A percentile compares a stretch with the other conserved stretches of the same genome.
These are phyloP conservation scores for Linderniella brevidens DNA, from an alignment of 257 asterid species.

Conservation along the genomic window DNA sequence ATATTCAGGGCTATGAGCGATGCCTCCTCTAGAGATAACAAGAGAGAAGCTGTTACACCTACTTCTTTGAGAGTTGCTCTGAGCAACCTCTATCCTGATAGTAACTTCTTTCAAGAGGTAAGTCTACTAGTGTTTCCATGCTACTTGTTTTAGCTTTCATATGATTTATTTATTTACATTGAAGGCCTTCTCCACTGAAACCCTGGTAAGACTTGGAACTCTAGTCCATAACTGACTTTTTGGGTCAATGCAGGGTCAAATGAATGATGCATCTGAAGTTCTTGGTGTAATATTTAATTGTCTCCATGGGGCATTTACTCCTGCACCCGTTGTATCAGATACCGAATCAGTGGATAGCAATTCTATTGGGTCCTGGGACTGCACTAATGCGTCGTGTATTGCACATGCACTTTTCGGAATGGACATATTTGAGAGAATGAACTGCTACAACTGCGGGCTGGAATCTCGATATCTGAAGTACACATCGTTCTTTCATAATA, in stretches of 20 bases:
- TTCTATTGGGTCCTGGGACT: slow-evolving; percentile 63
- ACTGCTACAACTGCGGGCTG: slow-evolving; percentile 65
- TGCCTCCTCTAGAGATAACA: slow-evolving; percentile 26
- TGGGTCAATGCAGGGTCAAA: slow-evolving; percentile 64
- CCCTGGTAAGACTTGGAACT: too few species aligned
- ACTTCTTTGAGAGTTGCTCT: slow-evolving; percentile 79
- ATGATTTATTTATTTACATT: background rate
- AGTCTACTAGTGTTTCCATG: too few species aligned
- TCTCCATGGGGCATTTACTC: slow-evolving; percentile 66
- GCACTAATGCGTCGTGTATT: slow-evolving; percentile 50
- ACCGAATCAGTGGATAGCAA: slow-evolving; percentile 43
- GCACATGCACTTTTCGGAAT: slow-evolving; percentile 87
- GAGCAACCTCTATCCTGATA: slow-evolving; percentile 80
- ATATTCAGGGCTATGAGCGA: slow-evolving; percentile 61
- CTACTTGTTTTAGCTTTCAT: background rate
- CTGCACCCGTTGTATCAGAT: slow-evolving; percentile 30
- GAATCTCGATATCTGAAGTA: slow-evolving; percentile 86
- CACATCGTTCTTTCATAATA: slow-evolving; percentile 78
- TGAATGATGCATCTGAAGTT: slow-evolving; percentile 99
- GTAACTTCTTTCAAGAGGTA: slow-evolving; percentile 92
- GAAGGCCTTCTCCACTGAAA: background rate
- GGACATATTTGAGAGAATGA: slow-evolving; percentile 81
- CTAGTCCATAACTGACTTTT: too few species aligned
- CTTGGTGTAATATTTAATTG: slow-evolving; percentile 75
- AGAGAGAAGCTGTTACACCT: slow-evolving; percentile 72